Conservation (phyloP, 305 asterid species). For the Fraxinus angustifolia region DNA sequence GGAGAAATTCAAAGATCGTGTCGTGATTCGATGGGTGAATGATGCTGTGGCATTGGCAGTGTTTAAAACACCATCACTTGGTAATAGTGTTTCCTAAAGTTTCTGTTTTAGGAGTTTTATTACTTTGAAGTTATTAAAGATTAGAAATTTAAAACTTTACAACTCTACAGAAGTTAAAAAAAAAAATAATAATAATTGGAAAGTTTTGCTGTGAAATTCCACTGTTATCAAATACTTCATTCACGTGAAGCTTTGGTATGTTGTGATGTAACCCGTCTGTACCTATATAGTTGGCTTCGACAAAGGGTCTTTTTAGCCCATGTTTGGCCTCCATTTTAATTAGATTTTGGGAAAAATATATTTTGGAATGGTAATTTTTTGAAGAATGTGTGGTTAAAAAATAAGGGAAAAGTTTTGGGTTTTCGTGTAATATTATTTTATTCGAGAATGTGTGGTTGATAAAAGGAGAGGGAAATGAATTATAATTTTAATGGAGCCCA, state of each 20-base stretch:
- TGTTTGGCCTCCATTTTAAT: too few relatives aligned
- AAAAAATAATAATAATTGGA: not conserved
- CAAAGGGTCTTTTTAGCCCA: not conserved
- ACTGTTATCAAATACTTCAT: not conserved
- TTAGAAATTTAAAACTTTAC: not conserved
- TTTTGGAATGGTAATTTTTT: too few relatives aligned
- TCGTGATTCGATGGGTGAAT: conserved; percentile 84
- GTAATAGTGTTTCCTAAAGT: conserved; percentile 34
- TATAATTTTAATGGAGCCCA: too few relatives aligned
- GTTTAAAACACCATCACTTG: conserved; percentile 67
- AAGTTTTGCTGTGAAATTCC: not conserved
- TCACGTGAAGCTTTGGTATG: not conserved
- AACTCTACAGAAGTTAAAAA: not conserved
- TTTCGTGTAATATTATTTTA: too few relatives aligned
- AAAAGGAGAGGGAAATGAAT: too few relatives aligned
- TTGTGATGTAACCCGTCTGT: not conserved
- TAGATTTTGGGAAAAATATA: too few relatives aligned
- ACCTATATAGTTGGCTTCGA: not conserved
- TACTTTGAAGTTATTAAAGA: not conserved
- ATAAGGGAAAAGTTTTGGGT: too few relatives aligned
- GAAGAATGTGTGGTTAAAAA: too few relatives aligned
- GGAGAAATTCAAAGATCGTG: conserved; percentile 57
- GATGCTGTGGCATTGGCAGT: conserved; percentile 81
- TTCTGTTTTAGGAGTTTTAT: conserved; percentile 7
- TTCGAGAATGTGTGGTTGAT: too few relatives aligned